Base-by-base conservation (phyloP, 164 flowering plant genomes). In the Echeveria elegans region DNA sequence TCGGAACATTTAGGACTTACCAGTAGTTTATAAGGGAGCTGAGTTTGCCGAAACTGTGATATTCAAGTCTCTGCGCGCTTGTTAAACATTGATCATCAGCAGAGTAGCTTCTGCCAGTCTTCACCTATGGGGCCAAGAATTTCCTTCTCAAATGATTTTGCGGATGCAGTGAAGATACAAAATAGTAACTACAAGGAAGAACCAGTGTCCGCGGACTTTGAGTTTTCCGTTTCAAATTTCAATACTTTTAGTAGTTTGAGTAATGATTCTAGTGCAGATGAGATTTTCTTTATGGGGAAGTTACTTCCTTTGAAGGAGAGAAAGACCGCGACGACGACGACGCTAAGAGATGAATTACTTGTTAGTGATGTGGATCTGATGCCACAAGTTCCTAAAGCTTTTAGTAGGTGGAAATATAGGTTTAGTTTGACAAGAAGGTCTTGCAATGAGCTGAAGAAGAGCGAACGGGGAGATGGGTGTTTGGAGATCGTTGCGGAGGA, bases 181-280 rank as follows among this genome's bases (percentile, higher is more conserved):
- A n/a, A n/a, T n/a, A 71, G 70, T 69, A 74, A 65, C 70, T 78
- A 76, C 66, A 75, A 77, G 62, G 85, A 81, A 68, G 82, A 88
- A 7, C 85, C 88, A 0, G 89, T 74, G 2, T 81, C 94, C 1
- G 78, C 89, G 1, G 90, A 88, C 58, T 90, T 90, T 67, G 92
- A 82, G 62, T 90, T 90, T 75, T 79, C 86, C 7, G 84, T 81
- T 12, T 64, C 73, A 19, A 80, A 78, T 72, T 40, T 34, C 12
- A 34, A 21, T 36, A 21, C 45, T 72, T 40, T n/a, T 16, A 34
- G 18, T 63, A 21, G 26, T 21, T 21, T 63, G 24, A 53, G 74
- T 76, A 26, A 68, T 50, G 82, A 85, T 84, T 83, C 77, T 8
- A 60, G 86, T 32, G 94, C 94, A 11, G 97, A 90, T 68, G 86